Evolutionary conservation across 2,329 filamentous ascomycete genomes (phyloP).

Genomic region (Ceratocystis cubensis): DNA sequence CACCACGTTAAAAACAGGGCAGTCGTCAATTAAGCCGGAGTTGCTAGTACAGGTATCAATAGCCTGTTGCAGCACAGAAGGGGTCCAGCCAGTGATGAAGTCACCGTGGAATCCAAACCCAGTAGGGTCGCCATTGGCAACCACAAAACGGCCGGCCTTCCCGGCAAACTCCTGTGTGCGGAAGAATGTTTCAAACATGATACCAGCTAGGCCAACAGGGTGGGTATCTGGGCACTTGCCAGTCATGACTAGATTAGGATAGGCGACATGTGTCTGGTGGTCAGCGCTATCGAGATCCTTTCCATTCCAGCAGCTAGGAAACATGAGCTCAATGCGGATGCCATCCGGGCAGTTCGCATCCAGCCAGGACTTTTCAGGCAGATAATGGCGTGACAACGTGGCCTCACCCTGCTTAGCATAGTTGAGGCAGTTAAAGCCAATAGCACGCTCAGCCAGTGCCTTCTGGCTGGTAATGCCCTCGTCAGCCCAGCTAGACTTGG

Average conservation of each 20-base stretch:
- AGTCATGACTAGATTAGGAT: conserved; percentile 62
- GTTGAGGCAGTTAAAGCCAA: conserved; percentile 94
- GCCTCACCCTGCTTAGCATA: conserved; percentile 55
- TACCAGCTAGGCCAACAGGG: conserved; percentile 53
- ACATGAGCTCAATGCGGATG: conserved; percentile 71
- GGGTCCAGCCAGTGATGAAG: conserved; percentile 69
- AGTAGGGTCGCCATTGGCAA: conserved; percentile 66
- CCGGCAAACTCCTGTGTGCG: conserved; percentile 53
- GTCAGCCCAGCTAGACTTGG: conserved; percentile 56
- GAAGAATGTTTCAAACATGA: conserved; percentile 83
- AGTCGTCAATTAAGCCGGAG: conserved; percentile 59
- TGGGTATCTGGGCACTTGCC: conserved; percentile 62
- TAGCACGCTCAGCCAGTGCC: conserved; percentile 61
- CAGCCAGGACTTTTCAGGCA: conserved; percentile 68
- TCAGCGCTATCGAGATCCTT: conserved; percentile 43
- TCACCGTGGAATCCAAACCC: conserved; percentile 69
- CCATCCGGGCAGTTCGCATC: conserved; percentile 75
- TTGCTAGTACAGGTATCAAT: conserved; percentile 60
- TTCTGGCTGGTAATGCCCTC: conserved; percentile 53
- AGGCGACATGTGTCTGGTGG: conserved; percentile 59
- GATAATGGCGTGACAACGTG: conserved; percentile 65
- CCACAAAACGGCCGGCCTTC: conserved; percentile 54
- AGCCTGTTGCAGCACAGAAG: conserved; percentile 55
- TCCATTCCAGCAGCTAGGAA: conserved; percentile 83
- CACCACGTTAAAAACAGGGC: conserved; percentile 61